Evolutionary conservation across 805 yeast genomes (phyloP), one percentile per base, ranked within the genome.

Genomic region (Candida vartiovaarae): DNA sequence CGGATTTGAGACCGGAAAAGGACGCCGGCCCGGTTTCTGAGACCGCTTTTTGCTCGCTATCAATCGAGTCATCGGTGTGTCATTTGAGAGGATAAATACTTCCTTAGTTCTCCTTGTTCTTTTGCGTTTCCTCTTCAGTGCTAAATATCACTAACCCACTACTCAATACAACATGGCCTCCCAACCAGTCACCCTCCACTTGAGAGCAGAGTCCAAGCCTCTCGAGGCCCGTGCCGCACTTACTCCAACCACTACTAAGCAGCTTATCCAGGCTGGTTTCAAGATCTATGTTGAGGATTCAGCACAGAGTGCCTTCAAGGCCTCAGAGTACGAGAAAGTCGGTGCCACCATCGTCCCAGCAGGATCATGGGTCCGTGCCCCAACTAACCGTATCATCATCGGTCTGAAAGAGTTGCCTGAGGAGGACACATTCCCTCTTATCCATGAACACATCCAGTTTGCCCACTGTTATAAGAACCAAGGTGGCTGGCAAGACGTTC

Each of bases 401-500:
- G 99, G 99, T 1, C 79, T 93, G 69, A 93, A 93, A 68, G 99
- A 93, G 66, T 74, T 93, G 60, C 96, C 96, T 34, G 97, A 90
- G 67, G 80, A 80, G 50, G 84, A 82, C 48, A 72, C 79, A 29
- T 93, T 91, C 78, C 99, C 99, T 23, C 76, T 93, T 49, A 76
- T 84, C 41, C 98, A 93, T 64, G 95, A 90, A 65, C 99, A 93
- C 67, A 87, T 93, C 53, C 98, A 93, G 69, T 93, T 93, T 68
- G 99, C 99, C 36, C 99, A 93, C 67, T 93, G 99, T 71, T 93
- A 93, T 71, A 93, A 93, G 71, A 78, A 91, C 68, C 99, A 93
- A 71, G 95, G 70, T 50, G 99, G 99, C 41, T 93, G 99, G 99
- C 70, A 87, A 64, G 86, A 88, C 47, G 98, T 93, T 11, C 69